Conservation (phyloP, 2,329 filamentous ascomycete genomes). For the Sporothrix schenckii region DNA sequence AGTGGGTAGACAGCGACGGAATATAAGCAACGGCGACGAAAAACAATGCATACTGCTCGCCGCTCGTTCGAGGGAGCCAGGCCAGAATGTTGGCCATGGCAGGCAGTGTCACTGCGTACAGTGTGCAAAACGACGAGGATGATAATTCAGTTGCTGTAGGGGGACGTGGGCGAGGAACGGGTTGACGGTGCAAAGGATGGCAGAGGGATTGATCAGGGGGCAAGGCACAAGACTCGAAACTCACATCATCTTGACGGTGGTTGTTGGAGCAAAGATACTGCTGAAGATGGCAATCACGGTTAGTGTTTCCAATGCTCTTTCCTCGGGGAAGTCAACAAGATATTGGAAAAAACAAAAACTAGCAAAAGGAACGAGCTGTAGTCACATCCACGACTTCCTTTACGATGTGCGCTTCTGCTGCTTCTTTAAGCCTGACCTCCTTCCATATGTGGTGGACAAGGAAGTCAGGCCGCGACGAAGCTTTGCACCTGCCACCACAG, state of each 20-base stretch:
- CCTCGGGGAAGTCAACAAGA: conserved; percentile 9
- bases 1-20: background rate
- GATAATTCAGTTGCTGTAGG: background rate
- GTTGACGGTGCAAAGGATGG: background rate
- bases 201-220: background rate
- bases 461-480: background rate
- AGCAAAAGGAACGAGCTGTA: background rate
- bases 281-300: background rate
- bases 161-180: background rate
- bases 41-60: conserved; percentile 32
- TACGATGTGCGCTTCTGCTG: background rate
- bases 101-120: background rate
- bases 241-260: conserved; percentile 34
- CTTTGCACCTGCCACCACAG: conserved; percentile 1
- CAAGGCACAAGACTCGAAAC: background rate
- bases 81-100: conserved; percentile 27
- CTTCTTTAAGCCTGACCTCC: background rate
- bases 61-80: conserved; percentile 35
- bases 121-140: background rate
- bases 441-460: background rate
- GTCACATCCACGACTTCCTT: conserved; percentile 11
- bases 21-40: background rate
- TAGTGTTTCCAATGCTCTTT: conserved; percentile 32
- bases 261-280: conserved; percentile 16
- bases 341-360: background rate